These are phyloP conservation scores for Lipomyces yarrowii DNA, from an alignment of 1,139 yeast species.

Conservation along the genomic window DNA sequence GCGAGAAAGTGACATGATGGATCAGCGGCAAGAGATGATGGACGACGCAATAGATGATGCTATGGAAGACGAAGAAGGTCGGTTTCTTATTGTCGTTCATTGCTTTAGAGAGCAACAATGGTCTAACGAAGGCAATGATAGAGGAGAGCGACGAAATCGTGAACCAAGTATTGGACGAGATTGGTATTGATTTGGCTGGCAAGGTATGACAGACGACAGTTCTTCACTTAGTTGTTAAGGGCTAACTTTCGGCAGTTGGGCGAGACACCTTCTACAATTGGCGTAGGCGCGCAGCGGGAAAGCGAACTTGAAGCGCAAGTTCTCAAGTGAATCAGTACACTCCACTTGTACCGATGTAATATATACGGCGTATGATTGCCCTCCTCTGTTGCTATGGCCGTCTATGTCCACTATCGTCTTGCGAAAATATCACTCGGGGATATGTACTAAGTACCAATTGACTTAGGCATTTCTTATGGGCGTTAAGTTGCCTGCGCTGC, in stretches of 20 bases:
- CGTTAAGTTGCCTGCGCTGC: not conserved
- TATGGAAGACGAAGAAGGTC: constrained; percentile 82
- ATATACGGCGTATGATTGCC: not conserved
- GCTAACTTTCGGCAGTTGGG: constrained; percentile 49
- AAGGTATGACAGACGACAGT: constrained; percentile 32
- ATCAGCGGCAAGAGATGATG: constrained; percentile 97
- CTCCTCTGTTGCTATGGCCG: not conserved
- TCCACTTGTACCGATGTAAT: not conserved
- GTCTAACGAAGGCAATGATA: constrained; percentile 40
- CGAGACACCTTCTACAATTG: constrained; percentile 64
- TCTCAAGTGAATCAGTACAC: not conserved
- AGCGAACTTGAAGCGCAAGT: not conserved
- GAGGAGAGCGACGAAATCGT: constrained; percentile 94
- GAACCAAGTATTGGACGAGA: constrained; percentile 88
- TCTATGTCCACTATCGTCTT: not conserved
- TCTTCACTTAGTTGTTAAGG: not conserved
- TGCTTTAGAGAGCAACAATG: not conserved
- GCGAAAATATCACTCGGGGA: not conserved
- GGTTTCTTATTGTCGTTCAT: constrained; percentile 30
- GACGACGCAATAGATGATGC: constrained; percentile 98
- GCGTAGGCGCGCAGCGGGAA: constrained; percentile 4
- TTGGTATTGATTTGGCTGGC: constrained; percentile 83
- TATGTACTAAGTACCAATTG: not conserved
- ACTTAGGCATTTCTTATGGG: not conserved
- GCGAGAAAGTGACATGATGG: constrained; percentile 93